A percentile compares a stretch with the other conserved stretches of the same genome.
Conservation (phyloP, 805 yeast genomes). For the Yamadazyma insecticola region DNA sequence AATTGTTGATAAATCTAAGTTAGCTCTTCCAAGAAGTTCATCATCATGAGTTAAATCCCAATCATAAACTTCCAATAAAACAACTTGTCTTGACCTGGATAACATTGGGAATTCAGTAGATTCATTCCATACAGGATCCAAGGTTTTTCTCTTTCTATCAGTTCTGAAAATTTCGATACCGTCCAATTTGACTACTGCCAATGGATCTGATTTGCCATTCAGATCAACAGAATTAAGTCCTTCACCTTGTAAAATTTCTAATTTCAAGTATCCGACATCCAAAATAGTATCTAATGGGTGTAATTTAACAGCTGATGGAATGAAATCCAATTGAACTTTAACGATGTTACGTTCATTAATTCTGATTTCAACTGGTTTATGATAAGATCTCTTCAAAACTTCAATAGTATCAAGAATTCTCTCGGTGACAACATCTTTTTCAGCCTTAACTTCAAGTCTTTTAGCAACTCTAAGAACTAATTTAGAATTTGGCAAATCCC, state of each 20-base stretch:
- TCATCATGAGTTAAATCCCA: conserved; percentile 78
- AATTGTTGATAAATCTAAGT: conserved; percentile 46
- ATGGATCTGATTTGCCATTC: conserved; percentile 79
- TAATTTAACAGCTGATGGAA: conserved; percentile 53
- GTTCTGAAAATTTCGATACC: conserved; percentile 54
- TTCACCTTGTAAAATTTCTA: conserved; percentile 55
- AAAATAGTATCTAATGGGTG: conserved; percentile 56
- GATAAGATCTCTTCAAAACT: conserved; percentile 46
- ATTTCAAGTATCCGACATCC: conserved; percentile 62
- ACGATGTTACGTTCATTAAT: conserved; percentile 38
- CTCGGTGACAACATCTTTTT: conserved; percentile 50
- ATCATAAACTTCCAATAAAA: conserved; percentile 54
- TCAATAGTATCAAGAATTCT: conserved; percentile 47
- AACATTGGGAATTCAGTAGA: conserved; percentile 51
- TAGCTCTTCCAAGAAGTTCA: conserved; percentile 52
- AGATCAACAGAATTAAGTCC: conserved; percentile 56
- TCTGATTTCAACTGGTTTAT: conserved; percentile 41
- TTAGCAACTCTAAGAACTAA: conserved; percentile 55
- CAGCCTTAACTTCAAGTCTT: conserved; percentile 41
- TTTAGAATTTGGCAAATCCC: conserved; percentile 64
- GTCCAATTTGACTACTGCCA: conserved; percentile 47
- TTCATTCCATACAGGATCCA: conserved; percentile 79
- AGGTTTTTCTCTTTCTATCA: conserved; percentile 57
- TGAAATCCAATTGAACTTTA: conserved; percentile 50
- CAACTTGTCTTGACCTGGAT: conserved; percentile 54